phyloP scores from a whole-genome alignment of 2,329 filamentous ascomycete species.

The Didymella lethalis region DNA sequence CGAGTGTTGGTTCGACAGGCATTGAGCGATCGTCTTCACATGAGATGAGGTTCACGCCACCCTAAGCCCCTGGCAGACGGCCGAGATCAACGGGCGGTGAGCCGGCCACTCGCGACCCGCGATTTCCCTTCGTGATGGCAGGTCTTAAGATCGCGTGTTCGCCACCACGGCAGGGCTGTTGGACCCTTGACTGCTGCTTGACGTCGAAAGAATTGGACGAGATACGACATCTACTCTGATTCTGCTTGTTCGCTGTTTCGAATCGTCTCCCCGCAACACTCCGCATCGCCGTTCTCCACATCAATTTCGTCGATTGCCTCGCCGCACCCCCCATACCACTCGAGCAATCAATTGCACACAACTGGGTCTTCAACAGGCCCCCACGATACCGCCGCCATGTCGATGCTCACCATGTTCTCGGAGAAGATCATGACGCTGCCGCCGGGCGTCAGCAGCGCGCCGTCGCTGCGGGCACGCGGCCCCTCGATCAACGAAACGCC shows the following conservation, averaged over 20 bases:
- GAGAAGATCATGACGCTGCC: conserved; percentile 37
- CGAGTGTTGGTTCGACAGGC: conserved; percentile 30
- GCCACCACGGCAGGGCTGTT: conserved; percentile 26
- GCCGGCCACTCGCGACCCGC: conserved; percentile 33
- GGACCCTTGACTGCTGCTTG: conserved; percentile 6
- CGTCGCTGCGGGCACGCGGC: conserved; percentile 24
- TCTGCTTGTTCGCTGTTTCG: background rate
- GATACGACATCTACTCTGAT: background rate
- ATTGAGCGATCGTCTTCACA: conserved; percentile 1
- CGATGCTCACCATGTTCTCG: conserved; percentile 40
- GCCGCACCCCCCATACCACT: background rate
- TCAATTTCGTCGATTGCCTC: background rate
- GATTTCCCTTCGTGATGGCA: conserved; percentile 25
- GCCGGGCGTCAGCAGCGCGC: conserved; percentile 29
- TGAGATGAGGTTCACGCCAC: conserved; percentile 47
- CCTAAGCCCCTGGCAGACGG: background rate
- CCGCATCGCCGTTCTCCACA: background rate
- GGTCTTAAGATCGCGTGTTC: conserved; percentile 37
- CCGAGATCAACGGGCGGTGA: conserved; percentile 8
- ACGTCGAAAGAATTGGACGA: background rate
- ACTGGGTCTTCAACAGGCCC: conserved; percentile 26
- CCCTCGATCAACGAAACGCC: conserved; percentile 24
- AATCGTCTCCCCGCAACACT: background rate
- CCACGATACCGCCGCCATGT: conserved; percentile 17
- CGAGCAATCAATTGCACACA: background rate